Percentiles rank a stretch among this genome's conserved stretches.
Evolutionary conservation across 352 stramenopile species (phyloP).

Genomic region (Globisporangium paddicum): DNA sequence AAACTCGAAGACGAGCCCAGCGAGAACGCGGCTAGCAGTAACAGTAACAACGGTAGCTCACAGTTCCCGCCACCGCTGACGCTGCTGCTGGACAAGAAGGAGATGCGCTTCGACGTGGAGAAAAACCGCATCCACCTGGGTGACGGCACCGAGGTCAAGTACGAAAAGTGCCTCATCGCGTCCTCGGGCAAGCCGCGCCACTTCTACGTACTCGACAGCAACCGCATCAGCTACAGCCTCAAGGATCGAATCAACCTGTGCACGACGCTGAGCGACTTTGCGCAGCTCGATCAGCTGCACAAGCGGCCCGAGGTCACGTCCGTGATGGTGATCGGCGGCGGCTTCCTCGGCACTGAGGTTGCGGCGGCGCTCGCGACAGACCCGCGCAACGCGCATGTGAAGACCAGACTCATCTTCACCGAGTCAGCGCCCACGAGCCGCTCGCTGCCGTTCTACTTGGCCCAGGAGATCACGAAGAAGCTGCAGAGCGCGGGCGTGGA

Average conservation of each 20-base stretch:
- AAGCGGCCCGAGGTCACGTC: slow-evolving; percentile 40
- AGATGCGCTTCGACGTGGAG: slow-evolving; percentile 82
- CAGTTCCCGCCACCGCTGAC: slow-evolving; percentile 42
- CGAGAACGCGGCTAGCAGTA: slow-evolving; percentile 9
- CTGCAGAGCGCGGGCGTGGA: slow-evolving; percentile 62
- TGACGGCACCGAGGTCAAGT: slow-evolving; percentile 76
- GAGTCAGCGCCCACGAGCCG: slow-evolving; percentile 42
- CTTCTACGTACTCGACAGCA: slow-evolving; percentile 87
- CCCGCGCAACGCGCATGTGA: slow-evolving; percentile 37
- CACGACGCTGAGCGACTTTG: slow-evolving; percentile 77
- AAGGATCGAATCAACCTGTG: slow-evolving; percentile 86
- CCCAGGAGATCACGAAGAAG: slow-evolving; percentile 51
- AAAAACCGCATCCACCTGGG: slow-evolving; percentile 78
- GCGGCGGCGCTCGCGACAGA: slow-evolving; percentile 68
- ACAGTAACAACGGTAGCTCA: neutral
- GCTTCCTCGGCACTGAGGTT: slow-evolving; percentile 89
- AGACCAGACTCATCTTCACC: slow-evolving; percentile 53
- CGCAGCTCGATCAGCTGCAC: slow-evolving; percentile 62
- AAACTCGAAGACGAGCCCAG: slow-evolving; percentile 69
- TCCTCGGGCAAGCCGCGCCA: slow-evolving; percentile 75
- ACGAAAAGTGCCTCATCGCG: slow-evolving; percentile 86
- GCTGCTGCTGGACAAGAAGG: slow-evolving; percentile 70
- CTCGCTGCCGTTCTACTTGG: slow-evolving; percentile 86
- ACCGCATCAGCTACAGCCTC: slow-evolving; percentile 76
- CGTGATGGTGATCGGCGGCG: slow-evolving; percentile 85